These are phyloP conservation scores for Ophiostoma sp. DNA, from an alignment of 2,329 filamentous ascomycete species.

Conservation along the genomic window DNA sequence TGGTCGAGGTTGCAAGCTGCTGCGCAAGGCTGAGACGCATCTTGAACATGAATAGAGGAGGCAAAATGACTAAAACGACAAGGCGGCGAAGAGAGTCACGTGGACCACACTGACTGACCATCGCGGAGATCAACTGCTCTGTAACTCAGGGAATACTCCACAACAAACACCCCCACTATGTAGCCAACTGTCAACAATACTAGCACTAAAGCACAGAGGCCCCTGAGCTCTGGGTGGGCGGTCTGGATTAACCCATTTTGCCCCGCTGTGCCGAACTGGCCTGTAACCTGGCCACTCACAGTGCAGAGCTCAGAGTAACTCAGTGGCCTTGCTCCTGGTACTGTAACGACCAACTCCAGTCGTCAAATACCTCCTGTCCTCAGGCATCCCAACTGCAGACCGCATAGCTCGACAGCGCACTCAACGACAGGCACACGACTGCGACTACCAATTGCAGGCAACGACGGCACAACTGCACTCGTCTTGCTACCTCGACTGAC, in stretches of 20 bases:
- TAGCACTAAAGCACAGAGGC: not conserved
- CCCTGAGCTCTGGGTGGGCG: constrained; percentile 21
- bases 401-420: constrained; percentile 3
- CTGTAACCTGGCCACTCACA: constrained; percentile 18
- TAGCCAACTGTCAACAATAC: constrained; percentile 17
- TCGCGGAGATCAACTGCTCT: not conserved
- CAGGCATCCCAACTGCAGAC: not conserved
- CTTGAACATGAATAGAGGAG: constrained; percentile 2
- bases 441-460: not conserved
- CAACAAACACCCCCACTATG: constrained; percentile 3
- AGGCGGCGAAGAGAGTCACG: constrained; percentile 12
- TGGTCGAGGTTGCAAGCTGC: not conserved
- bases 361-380: constrained; percentile 1
- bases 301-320: not conserved
- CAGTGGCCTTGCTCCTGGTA: constrained; percentile 15
- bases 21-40: not conserved
- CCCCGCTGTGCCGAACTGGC: constrained; percentile 23
- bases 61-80: constrained; percentile 8
- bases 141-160: not conserved
- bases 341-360: not conserved
- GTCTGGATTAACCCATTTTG: constrained; percentile 27
- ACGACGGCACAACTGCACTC: not conserved
- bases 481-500: not conserved
- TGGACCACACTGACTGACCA: not conserved
- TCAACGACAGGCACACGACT: not conserved